Conservation (phyloP, 2,329 filamentous ascomycete species). For the Exophiala xenobiotica region DNA sequence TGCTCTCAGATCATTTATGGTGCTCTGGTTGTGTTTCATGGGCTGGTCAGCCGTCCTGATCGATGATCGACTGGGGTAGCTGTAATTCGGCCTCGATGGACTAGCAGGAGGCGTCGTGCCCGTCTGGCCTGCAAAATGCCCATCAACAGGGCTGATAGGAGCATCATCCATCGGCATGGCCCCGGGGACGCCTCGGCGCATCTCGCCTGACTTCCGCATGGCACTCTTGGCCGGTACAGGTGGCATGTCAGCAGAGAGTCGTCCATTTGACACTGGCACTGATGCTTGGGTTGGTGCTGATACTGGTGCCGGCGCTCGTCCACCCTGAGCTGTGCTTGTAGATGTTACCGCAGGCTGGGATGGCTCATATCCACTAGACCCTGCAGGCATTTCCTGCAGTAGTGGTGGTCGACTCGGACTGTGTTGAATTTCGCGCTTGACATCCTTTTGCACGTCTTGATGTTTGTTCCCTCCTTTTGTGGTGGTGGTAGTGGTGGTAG, state of each 20-base stretch:
- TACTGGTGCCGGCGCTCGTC: conserved; percentile 9
- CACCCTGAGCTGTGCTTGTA: conserved; percentile 11
- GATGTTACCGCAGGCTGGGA: conserved; percentile 14
- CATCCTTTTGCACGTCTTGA: conserved; percentile 27
- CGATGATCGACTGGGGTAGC: conserved; percentile 27
- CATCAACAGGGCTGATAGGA: conserved; percentile 23
- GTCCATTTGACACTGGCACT: conserved; percentile 2
- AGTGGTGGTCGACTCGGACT: conserved; percentile 9
- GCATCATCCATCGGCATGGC: conserved; percentile 3
- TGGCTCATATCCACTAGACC: background rate
- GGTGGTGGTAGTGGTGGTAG: conserved; percentile 30
- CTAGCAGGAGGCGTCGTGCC: conserved; percentile 17
- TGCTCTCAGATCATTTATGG: conserved; percentile 27
- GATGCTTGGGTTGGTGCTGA: conserved; percentile 4
- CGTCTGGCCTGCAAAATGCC: conserved; percentile 12
- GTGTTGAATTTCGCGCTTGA: conserved; percentile 15
- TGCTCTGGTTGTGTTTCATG: conserved; percentile 20
- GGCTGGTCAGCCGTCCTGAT: conserved; percentile 22
- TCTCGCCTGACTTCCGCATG: conserved; percentile 21
- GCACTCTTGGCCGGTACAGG: conserved; percentile 24
- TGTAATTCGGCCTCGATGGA: conserved; percentile 27
- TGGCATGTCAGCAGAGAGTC: conserved; percentile 12
- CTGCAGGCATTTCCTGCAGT: conserved; percentile 16
- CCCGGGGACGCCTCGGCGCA: conserved; percentile 7
- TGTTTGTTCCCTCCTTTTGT: conserved; percentile 25